Conservation (phyloP, 1,284 basidiomycete genomes). For the Pascua guehoae region DNA sequence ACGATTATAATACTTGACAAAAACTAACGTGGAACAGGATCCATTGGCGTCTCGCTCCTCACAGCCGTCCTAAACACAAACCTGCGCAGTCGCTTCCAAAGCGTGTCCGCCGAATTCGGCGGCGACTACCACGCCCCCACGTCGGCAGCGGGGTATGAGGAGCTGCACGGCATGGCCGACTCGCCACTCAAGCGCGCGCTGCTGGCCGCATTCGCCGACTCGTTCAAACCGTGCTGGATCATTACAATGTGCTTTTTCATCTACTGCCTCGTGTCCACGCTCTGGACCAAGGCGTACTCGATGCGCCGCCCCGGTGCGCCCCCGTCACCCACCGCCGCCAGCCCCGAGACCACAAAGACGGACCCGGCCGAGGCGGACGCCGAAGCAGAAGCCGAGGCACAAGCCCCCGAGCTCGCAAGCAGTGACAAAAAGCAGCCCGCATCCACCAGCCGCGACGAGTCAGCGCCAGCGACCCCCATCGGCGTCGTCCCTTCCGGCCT, state of each 20-base stretch:
- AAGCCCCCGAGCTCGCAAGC: too few relatives aligned
- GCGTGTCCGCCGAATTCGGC: slow-evolving; percentile 32
- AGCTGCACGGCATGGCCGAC: slow-evolving; percentile 35
- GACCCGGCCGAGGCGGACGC: not conserved
- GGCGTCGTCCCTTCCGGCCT: too few relatives aligned
- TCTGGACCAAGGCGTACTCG: slow-evolving; percentile 15
- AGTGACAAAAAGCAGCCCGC: too few relatives aligned
- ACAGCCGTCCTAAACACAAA: slow-evolving; percentile 41
- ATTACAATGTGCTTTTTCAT: slow-evolving; percentile 2
- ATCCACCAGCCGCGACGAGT: too few relatives aligned
- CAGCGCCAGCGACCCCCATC: too few relatives aligned
- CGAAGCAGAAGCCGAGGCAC: not conserved
- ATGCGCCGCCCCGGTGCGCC: slow-evolving; percentile 1
- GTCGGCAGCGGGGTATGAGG: slow-evolving; percentile 31
- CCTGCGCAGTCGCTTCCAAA: slow-evolving; percentile 30
- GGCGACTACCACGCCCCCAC: slow-evolving; percentile 30
- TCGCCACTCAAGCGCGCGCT: slow-evolving; percentile 22
- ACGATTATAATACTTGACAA: too few relatives aligned
- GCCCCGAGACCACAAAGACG: not conserved
- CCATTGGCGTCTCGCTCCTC: slow-evolving; percentile 30
- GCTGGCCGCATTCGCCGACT: slow-evolving; percentile 39
- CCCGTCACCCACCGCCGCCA: not conserved
- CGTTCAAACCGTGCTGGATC: slow-evolving; percentile 24
- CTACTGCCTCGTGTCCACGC: slow-evolving; percentile 9
- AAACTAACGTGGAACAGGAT: slow-evolving; percentile 1